Conservation (phyloP, 2,329 filamentous ascomycete species). For the Simplicillium sp. region DNA sequence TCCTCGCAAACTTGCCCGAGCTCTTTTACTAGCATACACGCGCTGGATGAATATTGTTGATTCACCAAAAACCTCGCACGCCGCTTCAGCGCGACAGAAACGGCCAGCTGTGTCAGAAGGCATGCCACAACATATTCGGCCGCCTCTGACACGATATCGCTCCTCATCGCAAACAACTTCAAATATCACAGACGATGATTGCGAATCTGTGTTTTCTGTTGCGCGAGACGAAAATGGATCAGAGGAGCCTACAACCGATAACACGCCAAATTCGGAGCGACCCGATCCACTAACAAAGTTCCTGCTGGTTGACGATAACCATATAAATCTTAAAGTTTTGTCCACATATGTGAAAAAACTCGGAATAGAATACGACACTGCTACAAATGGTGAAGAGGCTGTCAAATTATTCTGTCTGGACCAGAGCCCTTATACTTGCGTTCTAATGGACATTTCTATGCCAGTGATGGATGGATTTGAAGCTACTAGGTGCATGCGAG, state of each 20-base stretch:
- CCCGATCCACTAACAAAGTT: constrained; percentile 8
- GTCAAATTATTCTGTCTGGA: constrained; percentile 17
- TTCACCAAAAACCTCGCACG: too few species aligned
- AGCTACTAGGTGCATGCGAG: constrained; percentile 33
- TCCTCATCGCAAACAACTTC: too few species aligned
- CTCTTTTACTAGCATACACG: not conserved
- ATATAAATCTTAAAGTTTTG: constrained; percentile 26
- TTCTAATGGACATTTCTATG: constrained; percentile 46
- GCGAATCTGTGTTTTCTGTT: too few species aligned
- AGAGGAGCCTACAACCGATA: not conserved
- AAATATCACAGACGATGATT: too few species aligned
- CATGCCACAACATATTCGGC: too few species aligned
- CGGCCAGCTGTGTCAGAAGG: too few species aligned
- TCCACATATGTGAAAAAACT: constrained; percentile 24
- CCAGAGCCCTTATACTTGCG: constrained; percentile 14
- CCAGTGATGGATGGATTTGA: constrained; percentile 45
- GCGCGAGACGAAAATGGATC: not conserved
- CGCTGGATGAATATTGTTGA: too few species aligned
- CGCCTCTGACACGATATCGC: too few species aligned
- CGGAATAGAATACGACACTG: constrained; percentile 16
- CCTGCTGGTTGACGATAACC: constrained; percentile 31
- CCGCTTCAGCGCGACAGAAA: too few species aligned
- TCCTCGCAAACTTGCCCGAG: not conserved
- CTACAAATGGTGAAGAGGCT: constrained; percentile 23
- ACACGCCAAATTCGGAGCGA: not conserved